Conservation (phyloP, 257 asterid genomes). For the Avicennia marina region DNA sequence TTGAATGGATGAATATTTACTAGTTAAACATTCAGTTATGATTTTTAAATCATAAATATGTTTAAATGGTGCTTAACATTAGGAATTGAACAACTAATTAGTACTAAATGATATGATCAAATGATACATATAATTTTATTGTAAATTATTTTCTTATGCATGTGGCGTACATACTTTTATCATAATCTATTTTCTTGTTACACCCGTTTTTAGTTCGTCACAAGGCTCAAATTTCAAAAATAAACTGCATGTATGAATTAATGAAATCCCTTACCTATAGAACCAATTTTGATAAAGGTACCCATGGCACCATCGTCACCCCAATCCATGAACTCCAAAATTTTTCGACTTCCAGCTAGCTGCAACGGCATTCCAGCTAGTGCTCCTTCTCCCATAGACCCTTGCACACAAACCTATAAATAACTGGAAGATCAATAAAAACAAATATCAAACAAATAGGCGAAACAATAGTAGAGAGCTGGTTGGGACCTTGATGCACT, state of each 20-base stretch:
- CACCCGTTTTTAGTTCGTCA: neutral
- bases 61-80: no score
- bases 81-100: no score
- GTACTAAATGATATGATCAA: no score
- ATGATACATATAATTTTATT: no score
- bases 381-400: conserved; percentile 95
- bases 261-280: conserved; percentile 50
- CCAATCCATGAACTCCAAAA: conserved; percentile 98
- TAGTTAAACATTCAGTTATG: no score
- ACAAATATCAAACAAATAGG: neutral
- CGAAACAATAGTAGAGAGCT: conserved; percentile 5
- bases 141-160: no score
- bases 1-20: no score
- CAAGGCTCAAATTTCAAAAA: neutral
- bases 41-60: no score
- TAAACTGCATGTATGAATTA: neutral
- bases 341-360: conserved; percentile 84
- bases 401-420: conserved; percentile 91
- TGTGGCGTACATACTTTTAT: no score
- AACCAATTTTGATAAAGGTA: conserved; percentile 73
- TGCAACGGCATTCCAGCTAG: conserved; percentile 96
- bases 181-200: no score
- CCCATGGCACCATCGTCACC: conserved; percentile 84
- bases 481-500: conserved; percentile 70
- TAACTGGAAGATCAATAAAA: conserved; percentile 16